phyloP scores from a whole-genome alignment of 1,284 basidiomycete species.

The Malassezia japonica region DNA sequence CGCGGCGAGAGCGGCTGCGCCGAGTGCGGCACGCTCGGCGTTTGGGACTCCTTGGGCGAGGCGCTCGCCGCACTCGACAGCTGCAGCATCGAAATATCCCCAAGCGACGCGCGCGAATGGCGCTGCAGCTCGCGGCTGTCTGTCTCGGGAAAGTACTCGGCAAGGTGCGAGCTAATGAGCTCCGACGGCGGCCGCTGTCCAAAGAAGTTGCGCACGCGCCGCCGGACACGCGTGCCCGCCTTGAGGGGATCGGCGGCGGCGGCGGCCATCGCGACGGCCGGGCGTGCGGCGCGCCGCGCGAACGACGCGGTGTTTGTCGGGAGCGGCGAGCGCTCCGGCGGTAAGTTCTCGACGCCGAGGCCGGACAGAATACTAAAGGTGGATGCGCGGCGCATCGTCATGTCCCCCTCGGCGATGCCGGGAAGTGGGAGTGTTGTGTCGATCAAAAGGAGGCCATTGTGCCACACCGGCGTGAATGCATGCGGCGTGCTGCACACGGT shows the following conservation, averaged over 20 bases:
- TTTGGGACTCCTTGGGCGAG: background rate
- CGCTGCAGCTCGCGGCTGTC: conserved; percentile 58
- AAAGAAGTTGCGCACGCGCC: conserved; percentile 72
- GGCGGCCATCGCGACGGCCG: background rate
- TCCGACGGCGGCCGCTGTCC: conserved; percentile 94
- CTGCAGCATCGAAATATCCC: too few species aligned
- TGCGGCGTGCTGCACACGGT: conserved; percentile 74
- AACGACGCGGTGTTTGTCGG: background rate
- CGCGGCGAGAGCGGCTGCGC: too few species aligned
- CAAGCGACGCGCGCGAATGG: conserved; percentile 1
- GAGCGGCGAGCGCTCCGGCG: background rate
- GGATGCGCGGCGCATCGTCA: conserved; percentile 57
- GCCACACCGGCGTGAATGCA: conserved; percentile 64
- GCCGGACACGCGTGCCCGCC: conserved; percentile 7
- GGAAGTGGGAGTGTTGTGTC: background rate
- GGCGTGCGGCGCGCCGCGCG: background rate
- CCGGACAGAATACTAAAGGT: conserved; percentile 72
- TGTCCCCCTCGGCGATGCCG: conserved; percentile 46
- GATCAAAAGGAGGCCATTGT: conserved; percentile 66
- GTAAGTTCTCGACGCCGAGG: conserved; percentile 52
- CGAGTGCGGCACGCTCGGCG: too few species aligned
- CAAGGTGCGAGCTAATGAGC: conserved; percentile 87
- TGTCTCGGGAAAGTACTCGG: conserved; percentile 88
- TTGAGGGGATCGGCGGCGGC: background rate
- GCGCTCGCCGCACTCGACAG: too few species aligned